Evolutionary conservation across 257 asterid genomes (phyloP).

Genomic region (Nicotiana paniculata): DNA sequence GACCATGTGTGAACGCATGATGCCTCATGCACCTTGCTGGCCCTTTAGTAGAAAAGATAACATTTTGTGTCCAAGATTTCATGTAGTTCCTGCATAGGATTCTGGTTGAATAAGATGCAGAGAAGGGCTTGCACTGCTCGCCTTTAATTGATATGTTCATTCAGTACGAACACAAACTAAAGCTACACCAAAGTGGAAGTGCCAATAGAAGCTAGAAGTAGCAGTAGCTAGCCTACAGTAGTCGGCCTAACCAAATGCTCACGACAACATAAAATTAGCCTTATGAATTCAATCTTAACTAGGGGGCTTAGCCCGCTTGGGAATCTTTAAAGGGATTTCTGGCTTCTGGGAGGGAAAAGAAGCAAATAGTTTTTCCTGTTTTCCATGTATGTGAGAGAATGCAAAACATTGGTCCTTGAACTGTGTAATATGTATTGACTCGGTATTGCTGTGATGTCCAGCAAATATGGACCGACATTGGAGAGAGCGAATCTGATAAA

Average conservation of each 20-base stretch:
- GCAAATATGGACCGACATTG: slow-evolving; percentile 93
- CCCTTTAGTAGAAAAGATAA: background rate
- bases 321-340: background rate
- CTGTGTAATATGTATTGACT: background rate
- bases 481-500: slow-evolving; percentile 77
- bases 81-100: background rate
- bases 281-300: no score
- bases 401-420: background rate
- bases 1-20: no score
- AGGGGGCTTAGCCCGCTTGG: background rate
- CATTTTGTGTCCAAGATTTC: background rate
- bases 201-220: no score
- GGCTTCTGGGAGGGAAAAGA: background rate
- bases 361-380: background rate
- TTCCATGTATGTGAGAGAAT: background rate
- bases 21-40: no score
- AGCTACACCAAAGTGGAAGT: no score
- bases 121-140: no score
- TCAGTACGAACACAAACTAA: no score
- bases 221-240: no score
- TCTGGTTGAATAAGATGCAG: background rate
- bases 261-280: no score
- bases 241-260: no score
- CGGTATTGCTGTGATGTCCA: slow-evolving; percentile 23
- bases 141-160: no score